phyloP scores from a whole-genome alignment of 2,329 filamentous ascomycete genomes.

The Sporothrix humicola region DNA sequence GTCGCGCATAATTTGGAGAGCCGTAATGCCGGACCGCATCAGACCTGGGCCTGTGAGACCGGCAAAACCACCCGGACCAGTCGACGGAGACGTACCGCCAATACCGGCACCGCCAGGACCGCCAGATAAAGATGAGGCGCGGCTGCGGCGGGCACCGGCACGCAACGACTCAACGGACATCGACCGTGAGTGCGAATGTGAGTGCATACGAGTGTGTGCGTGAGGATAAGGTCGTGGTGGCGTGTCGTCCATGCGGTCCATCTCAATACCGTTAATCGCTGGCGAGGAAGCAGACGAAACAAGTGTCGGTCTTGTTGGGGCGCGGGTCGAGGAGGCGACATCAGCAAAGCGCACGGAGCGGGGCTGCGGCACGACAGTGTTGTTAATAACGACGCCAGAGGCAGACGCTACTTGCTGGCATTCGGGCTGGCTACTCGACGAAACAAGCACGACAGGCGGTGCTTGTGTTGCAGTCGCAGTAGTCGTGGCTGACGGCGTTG shows the following conservation, averaged over 20 bases:
- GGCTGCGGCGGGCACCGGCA: slow-evolving; percentile 17
- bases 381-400: neutral
- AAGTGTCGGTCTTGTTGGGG: neutral
- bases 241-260: slow-evolving; percentile 26
- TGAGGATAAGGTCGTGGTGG: slow-evolving; percentile 69
- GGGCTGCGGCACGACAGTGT: neutral
- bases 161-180: slow-evolving; percentile 6
- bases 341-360: slow-evolving; percentile 22
- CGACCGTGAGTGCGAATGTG: slow-evolving; percentile 26
- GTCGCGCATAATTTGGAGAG: slow-evolving; percentile 35
- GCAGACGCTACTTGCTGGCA: slow-evolving; percentile 21
- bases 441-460: neutral
- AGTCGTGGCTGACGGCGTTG: neutral
- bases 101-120: neutral
- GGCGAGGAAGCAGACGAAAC: neutral
- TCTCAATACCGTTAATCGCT: slow-evolving; percentile 9
- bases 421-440: slow-evolving; percentile 1
- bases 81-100: neutral
- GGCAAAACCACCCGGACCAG: slow-evolving; percentile 13
- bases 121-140: neutral
- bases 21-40: slow-evolving; percentile 34
- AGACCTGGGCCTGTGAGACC: slow-evolving; percentile 19
- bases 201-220: slow-evolving; percentile 19
- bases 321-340: neutral
- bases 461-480: neutral